phyloP scores from a whole-genome alignment of 805 yeast species.

The Zygoascus flipseniorum region DNA sequence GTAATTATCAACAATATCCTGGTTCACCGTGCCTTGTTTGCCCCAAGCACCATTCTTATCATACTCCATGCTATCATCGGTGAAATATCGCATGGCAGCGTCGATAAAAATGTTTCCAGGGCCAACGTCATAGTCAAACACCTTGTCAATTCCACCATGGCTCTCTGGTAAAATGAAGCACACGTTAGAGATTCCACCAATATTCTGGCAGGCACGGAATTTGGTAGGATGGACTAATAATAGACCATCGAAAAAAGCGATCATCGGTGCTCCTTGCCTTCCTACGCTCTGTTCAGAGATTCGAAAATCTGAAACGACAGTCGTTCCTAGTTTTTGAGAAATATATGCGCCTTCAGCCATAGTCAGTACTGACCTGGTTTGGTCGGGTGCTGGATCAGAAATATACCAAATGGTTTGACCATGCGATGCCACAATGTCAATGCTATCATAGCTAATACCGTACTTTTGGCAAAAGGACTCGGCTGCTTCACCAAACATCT shows the following conservation, averaged over 20 bases:
- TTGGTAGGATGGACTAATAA: conserved; percentile 20
- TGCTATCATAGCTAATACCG: conserved; percentile 2
- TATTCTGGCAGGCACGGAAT: conserved; percentile 22
- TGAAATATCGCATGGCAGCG: conserved; percentile 23
- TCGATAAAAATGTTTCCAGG: conserved; percentile 27
- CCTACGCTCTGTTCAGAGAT: conserved; percentile 23
- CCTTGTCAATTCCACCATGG: conserved; percentile 21
- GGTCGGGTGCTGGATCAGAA: conserved; percentile 14
- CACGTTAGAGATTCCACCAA: conserved; percentile 26
- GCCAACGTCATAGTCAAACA: conserved; percentile 24
- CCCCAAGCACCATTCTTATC: conserved; percentile 25
- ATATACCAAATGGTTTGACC: conserved; percentile 26
- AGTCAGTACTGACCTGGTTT: conserved; percentile 18
- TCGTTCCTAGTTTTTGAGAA: conserved; percentile 14
- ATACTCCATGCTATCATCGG: conserved; percentile 18
- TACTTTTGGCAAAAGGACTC: conserved; percentile 9
- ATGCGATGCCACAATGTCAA: conserved; percentile 23
- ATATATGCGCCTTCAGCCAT: conserved; percentile 22
- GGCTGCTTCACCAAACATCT: conserved; percentile 13
- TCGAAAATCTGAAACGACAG: conserved; percentile 23
- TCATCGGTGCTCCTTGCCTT: conserved; percentile 26
- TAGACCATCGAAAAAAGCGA: conserved; percentile 23
- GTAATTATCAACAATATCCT: conserved; percentile 19
- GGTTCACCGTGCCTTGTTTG: conserved; percentile 18
- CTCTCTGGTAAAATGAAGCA: conserved; percentile 20